phyloP scores from a whole-genome alignment of 148 eudicot species.

The Silene conica region DNA sequence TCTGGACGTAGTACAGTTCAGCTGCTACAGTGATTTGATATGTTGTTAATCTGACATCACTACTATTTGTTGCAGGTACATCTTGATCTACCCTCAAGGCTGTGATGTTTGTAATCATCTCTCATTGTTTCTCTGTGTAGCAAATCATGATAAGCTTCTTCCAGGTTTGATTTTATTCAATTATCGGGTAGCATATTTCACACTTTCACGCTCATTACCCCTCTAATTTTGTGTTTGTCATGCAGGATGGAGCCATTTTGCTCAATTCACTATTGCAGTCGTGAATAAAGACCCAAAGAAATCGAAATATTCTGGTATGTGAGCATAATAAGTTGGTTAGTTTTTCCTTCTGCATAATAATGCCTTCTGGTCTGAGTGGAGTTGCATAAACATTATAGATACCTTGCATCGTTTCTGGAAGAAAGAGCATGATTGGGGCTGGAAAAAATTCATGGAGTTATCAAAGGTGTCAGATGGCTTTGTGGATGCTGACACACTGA shows the following conservation, averaged over 20 bases:
- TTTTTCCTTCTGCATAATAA: neutral
- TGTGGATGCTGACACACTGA: slow-evolving; percentile 67
- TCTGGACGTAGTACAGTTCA: slow-evolving; percentile 1
- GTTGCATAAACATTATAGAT: slow-evolving; percentile 37
- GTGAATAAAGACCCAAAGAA: slow-evolving; percentile 88
- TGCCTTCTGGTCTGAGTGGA: slow-evolving; percentile 8
- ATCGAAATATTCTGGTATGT: slow-evolving; percentile 81
- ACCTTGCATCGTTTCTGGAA: slow-evolving; percentile 91
- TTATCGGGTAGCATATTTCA: neutral
- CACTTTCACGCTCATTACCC: neutral
- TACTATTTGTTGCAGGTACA: slow-evolving; percentile 59
- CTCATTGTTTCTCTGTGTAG: slow-evolving; percentile 87
- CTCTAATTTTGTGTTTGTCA: slow-evolving; percentile 3
- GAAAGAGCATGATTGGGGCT: slow-evolving; percentile 99
- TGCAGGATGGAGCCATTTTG: slow-evolving; percentile 94
- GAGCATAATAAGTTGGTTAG: neutral
- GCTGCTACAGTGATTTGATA: neutral
- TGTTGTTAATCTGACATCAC: neutral
- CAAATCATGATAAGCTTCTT: slow-evolving; percentile 90
- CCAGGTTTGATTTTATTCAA: slow-evolving; percentile 48
- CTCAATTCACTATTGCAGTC: slow-evolving; percentile 92
- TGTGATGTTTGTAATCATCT: slow-evolving; percentile 97
- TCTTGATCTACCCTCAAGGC: slow-evolving; percentile 91
- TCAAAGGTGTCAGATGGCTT: slow-evolving; percentile 85
- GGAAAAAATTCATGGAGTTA: slow-evolving; percentile 95